Evolutionary conservation across 1,284 basidiomycete species (phyloP).

Genomic region (Phenoliferia sp.): DNA sequence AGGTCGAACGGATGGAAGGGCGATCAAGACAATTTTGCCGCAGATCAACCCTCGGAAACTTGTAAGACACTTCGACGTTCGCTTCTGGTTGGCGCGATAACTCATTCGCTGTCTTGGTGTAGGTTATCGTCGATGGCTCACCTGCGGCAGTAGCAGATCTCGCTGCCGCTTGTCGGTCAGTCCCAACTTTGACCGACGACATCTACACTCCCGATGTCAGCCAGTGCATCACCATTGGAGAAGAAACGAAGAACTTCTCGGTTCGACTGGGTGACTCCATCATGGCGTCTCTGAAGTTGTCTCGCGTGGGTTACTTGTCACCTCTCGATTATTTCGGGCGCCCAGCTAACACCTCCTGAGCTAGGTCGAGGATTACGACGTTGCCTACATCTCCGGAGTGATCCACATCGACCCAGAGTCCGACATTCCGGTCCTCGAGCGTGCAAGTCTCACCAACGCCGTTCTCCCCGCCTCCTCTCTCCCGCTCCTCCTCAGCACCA

Average conservation of each 20-base stretch:
- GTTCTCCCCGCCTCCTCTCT: constrained; percentile 7
- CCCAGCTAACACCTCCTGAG: constrained; percentile 1
- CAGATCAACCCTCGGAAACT: constrained; percentile 94
- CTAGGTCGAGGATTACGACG: constrained; percentile 95
- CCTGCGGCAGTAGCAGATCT: constrained; percentile 62
- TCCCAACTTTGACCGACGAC: constrained; percentile 79
- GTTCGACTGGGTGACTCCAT: constrained; percentile 88
- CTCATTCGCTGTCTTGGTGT: constrained; percentile 3
- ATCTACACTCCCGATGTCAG: constrained; percentile 72
- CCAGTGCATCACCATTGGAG: constrained; percentile 81
- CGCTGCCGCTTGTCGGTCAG: constrained; percentile 70
- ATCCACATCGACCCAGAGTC: constrained; percentile 77
- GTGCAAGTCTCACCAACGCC: constrained; percentile 11
- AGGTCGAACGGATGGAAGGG: constrained; percentile 90
- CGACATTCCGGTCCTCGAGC: constrained; percentile 50
- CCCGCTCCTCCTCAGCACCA: constrained; percentile 1
- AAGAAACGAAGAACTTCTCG: constrained; percentile 91
- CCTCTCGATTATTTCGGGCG: neutral
- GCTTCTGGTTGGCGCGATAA: neutral
- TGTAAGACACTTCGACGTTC: constrained; percentile 48
- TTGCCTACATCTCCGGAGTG: constrained; percentile 81
- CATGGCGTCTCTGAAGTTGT: constrained; percentile 74
- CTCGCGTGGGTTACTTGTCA: constrained; percentile 55
- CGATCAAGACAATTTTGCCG: constrained; percentile 92
- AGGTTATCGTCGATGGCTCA: constrained; percentile 84